A percentile compares a stretch with the other conserved stretches of the same genome.
Evolutionary conservation across 2,329 filamentous ascomycete genomes (phyloP).

Genomic region (Talaromyces sp.): DNA sequence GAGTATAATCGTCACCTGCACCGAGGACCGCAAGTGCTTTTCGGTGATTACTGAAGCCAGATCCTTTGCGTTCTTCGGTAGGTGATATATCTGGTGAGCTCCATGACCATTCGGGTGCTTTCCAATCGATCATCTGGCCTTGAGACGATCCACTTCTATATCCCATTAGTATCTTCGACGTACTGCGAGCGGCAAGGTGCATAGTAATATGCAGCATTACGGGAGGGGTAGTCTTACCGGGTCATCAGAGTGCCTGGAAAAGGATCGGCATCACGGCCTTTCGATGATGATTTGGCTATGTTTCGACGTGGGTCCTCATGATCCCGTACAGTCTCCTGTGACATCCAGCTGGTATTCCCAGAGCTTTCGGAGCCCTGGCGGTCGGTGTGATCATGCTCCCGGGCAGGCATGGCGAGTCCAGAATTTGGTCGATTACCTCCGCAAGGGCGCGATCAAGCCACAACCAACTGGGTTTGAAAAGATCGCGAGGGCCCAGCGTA

Average conservation of each 20-base stretch:
- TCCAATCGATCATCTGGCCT: constrained; percentile 30
- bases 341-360: constrained; percentile 40
- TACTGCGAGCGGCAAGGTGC: too few relatives aligned
- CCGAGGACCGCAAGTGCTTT: constrained; percentile 38
- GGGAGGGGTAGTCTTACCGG: constrained; percentile 33
- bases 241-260: constrained; percentile 31
- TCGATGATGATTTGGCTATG: constrained; percentile 24
- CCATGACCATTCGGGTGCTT: constrained; percentile 38
- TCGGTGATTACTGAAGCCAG: constrained; percentile 37
- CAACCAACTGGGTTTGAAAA: constrained; percentile 21
- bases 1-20: constrained; percentile 30
- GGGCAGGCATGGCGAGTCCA: constrained; percentile 36
- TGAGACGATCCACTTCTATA: constrained; percentile 29
- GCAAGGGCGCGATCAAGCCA: constrained; percentile 25
- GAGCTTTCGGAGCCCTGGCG: constrained; percentile 46
- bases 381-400: constrained; percentile 35
- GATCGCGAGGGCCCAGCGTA: constrained; percentile 7
- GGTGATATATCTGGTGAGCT: constrained; percentile 41
- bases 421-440: constrained; percentile 21
- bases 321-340: constrained; percentile 44
- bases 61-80: constrained; percentile 39
- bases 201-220: too few relatives aligned
- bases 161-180: neutral
- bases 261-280: constrained; percentile 31
- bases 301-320: constrained; percentile 23